A percentile compares a stretch with the other conserved stretches of the same genome.
Evolutionary conservation across 2,329 filamentous ascomycete genomes (phyloP).

Genomic region (Aspergillus jensenii): DNA sequence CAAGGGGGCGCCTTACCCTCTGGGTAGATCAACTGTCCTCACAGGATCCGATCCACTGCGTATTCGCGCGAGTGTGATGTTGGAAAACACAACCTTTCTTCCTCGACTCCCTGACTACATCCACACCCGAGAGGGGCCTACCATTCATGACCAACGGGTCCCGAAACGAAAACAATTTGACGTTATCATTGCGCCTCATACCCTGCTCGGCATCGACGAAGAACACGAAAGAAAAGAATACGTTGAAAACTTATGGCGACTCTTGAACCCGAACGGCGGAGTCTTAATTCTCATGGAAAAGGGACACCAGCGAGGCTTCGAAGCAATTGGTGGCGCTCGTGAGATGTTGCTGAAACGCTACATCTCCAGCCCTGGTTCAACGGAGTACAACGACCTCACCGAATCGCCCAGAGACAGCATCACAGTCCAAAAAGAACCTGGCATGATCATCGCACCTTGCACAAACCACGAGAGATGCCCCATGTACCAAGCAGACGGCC

Average conservation of each 20-base stretch:
- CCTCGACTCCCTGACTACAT: conserved; percentile 87
- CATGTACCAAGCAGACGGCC: conserved; percentile 75
- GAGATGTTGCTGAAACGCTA: conserved; percentile 74
- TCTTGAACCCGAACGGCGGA: conserved; percentile 80
- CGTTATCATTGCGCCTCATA: conserved; percentile 84
- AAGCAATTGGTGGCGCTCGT: conserved; percentile 82
- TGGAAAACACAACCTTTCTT: conserved; percentile 89
- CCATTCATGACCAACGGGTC: conserved; percentile 57
- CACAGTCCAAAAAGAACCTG: conserved; percentile 51
- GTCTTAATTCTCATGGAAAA: conserved; percentile 88
- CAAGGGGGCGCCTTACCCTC: conserved; percentile 40
- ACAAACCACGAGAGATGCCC: conserved; percentile 87
- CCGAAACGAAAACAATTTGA: conserved; percentile 77
- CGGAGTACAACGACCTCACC: conserved; percentile 39
- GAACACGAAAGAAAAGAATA: conserved; percentile 75
- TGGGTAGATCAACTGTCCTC: conserved; percentile 76
- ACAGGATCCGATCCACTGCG: conserved; percentile 74
- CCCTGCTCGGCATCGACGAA: conserved; percentile 73
- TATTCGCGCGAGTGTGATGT: conserved; percentile 69
- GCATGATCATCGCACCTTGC: conserved; percentile 67
- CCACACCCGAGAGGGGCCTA: conserved; percentile 58
- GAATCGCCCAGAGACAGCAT: conserved; percentile 28
- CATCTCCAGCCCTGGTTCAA: conserved; percentile 61
- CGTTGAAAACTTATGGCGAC: conserved; percentile 84
- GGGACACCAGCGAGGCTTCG: conserved; percentile 86